Percentiles rank a stretch among this genome's conserved stretches.
Evolutionary conservation across 768 basidiomycete genomes (phyloP).

Genomic region (Rhizopogon vinicolor): DNA sequence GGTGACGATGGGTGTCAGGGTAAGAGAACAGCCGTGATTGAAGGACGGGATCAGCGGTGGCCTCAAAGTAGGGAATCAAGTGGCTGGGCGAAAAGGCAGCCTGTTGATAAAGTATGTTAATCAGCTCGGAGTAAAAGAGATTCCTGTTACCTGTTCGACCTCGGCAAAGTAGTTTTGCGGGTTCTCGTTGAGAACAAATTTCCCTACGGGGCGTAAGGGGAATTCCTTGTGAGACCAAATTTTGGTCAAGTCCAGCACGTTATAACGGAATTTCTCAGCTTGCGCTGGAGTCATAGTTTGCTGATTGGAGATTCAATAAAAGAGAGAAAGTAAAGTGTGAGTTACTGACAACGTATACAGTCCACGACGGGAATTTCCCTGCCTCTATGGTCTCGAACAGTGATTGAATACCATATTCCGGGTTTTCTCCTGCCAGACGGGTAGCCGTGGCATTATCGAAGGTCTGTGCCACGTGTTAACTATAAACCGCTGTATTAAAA

Average conservation of each 20-base stretch:
- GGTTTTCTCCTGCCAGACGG: slow-evolving; percentile 65
- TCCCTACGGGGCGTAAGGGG: slow-evolving; percentile 88
- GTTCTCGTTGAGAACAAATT: slow-evolving; percentile 76
- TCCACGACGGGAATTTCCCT: slow-evolving; percentile 82
- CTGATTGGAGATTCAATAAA: slow-evolving; percentile 26
- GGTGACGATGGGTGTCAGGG: slow-evolving; percentile 83
- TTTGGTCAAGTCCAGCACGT: slow-evolving; percentile 88
- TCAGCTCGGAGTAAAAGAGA: slow-evolving; percentile 23
- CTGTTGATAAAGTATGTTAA: slow-evolving; percentile 22
- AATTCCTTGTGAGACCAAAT: slow-evolving; percentile 85
- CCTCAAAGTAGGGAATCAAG: slow-evolving; percentile 82
- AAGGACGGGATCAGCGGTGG: slow-evolving; percentile 87
- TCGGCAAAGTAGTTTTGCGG: slow-evolving; percentile 90
- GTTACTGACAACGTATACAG: slow-evolving; percentile 69
- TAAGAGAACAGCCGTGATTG: slow-evolving; percentile 96
- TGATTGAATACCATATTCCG: slow-evolving; percentile 79
- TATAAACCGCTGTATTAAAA: background rate
- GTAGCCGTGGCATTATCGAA: slow-evolving; percentile 63
- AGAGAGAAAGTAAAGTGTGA: no score
- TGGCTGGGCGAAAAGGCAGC: slow-evolving; percentile 88
- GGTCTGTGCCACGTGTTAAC: slow-evolving; percentile 40
- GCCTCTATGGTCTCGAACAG: slow-evolving; percentile 82
- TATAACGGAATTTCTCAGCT: slow-evolving; percentile 88
- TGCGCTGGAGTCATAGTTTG: slow-evolving; percentile 94
- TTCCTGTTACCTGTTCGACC: slow-evolving; percentile 75